Conservation (phyloP, 345 rosid species). For the Eucalyptus cloeziana region DNA sequence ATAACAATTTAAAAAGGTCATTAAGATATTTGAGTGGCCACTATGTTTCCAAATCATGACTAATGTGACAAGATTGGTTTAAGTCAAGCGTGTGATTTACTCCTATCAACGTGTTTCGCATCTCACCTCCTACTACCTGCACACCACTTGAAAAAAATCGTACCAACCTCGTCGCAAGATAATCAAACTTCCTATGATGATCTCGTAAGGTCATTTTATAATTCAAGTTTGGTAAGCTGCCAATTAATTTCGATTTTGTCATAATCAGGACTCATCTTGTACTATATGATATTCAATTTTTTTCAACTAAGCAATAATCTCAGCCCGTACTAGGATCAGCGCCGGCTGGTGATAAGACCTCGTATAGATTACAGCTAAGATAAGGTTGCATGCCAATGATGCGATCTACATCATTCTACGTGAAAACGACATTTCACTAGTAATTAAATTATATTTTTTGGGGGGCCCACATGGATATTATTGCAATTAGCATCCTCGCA, state of each 20-base stretch:
- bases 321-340: not conserved
- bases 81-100: not conserved
- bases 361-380: not conserved
- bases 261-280: not conserved
- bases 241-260: not conserved
- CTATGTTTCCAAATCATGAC: not conserved
- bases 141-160: not conserved
- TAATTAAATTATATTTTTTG: not conserved
- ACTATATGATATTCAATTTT: not conserved
- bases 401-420: not conserved
- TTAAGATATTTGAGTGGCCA: not conserved
- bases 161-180: not conserved
- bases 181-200: not conserved
- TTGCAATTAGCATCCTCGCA: not conserved
- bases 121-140: not conserved
- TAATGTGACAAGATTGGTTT: not conserved
- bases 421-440: not conserved
- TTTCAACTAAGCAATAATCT: not conserved
- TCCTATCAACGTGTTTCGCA: not conserved
- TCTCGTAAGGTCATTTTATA: not conserved
- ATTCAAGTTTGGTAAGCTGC: not conserved
- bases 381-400: not conserved
- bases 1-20: not conserved
- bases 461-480: not conserved
- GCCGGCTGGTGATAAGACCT: not conserved